Evolutionary conservation across 2,329 filamentous ascomycete genomes (phyloP).

Genomic region (Aspergillus brunneoviolaceus): DNA sequence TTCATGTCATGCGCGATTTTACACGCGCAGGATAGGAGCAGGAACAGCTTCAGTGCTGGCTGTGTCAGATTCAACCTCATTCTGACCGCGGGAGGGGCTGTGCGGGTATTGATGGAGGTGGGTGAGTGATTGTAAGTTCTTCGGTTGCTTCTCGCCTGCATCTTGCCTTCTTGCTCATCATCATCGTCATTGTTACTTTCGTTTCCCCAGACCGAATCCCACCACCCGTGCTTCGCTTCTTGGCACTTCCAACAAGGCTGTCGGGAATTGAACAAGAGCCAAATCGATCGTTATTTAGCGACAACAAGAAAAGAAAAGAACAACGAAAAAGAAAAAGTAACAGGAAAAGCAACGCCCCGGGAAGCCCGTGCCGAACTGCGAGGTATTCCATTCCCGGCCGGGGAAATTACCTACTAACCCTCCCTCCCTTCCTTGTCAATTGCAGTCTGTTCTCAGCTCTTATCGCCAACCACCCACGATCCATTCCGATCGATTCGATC

Average conservation of each 20-base stretch:
- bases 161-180: neutral
- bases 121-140: neutral
- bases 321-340: neutral
- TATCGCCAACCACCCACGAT: neutral
- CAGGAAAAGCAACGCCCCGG: neutral
- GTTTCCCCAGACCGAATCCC: constrained; percentile 1
- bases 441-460: neutral
- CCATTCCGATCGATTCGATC: neutral
- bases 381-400: neutral
- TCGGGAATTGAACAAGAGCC: neutral
- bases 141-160: neutral
- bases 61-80: neutral
- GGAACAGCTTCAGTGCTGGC: neutral
- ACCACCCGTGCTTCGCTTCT: neutral
- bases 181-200: neutral
- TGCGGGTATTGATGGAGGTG: neutral
- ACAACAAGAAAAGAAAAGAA: too few relatives aligned
- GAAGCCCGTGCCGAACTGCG: constrained; percentile 7
- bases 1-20: constrained; percentile 3
- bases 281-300: neutral
- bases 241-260: constrained; percentile 4
- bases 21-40: neutral
- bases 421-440: too few relatives aligned
- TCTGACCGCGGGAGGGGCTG: constrained; percentile 5
- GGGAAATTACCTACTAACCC: neutral